phyloP scores from a whole-genome alignment of 2,329 filamentous ascomycete genomes.

The Penicillium crustosum region DNA sequence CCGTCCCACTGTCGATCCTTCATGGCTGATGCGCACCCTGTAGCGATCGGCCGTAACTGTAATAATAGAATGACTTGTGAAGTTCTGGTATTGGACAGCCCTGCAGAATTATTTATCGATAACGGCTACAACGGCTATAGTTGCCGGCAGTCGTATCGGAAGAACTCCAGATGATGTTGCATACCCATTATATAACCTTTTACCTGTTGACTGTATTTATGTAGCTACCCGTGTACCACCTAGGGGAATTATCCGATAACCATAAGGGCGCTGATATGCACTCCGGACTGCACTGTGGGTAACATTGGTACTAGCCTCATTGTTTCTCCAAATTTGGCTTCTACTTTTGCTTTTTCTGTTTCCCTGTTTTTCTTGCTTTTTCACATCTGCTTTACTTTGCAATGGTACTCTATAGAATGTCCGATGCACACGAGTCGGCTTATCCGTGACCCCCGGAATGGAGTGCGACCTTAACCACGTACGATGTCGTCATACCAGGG shows the following conservation, averaged over 20 bases:
- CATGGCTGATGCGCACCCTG: slow-evolving; percentile 24
- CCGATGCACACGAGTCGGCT: slow-evolving; percentile 7
- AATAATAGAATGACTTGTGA: neutral
- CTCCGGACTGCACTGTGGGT: slow-evolving; percentile 15
- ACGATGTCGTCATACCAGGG: slow-evolving; percentile 19
- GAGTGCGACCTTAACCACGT: slow-evolving; percentile 11
- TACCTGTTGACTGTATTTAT: slow-evolving; percentile 3
- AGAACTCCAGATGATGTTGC: slow-evolving; percentile 18
- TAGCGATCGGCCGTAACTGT: slow-evolving; percentile 18
- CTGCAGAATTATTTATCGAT: neutral
- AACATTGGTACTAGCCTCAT: slow-evolving; percentile 14
- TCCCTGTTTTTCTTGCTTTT: neutral
- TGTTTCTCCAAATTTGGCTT: neutral
- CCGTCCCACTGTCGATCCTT: slow-evolving; percentile 13
- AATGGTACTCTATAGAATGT: slow-evolving; percentile 17
- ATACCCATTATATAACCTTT: slow-evolving; percentile 11
- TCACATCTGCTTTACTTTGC: neutral
- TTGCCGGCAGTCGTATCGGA: slow-evolving; percentile 19
- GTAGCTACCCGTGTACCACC: slow-evolving; percentile 23
- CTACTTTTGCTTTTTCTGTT: slow-evolving; percentile 3
- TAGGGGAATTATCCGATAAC: slow-evolving; percentile 23
- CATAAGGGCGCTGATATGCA: slow-evolving; percentile 5
- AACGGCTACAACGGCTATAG: slow-evolving; percentile 1
- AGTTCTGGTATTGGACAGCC: slow-evolving; percentile 1
- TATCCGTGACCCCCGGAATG: slow-evolving; percentile 7